Evolutionary conservation across 805 yeast genomes (phyloP).

Genomic region (Yarrowia deformans): DNA sequence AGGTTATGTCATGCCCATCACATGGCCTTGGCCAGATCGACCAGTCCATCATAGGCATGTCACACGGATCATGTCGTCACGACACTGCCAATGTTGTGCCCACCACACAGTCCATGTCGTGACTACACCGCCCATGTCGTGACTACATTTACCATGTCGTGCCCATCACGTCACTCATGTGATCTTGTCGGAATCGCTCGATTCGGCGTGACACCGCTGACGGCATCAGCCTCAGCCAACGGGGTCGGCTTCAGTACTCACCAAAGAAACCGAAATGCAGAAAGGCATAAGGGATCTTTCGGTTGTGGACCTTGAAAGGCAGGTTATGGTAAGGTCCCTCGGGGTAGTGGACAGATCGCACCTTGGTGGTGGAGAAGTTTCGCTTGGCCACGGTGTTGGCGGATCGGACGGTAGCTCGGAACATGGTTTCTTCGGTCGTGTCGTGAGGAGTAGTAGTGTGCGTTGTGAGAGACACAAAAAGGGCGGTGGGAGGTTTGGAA

Average conservation of each 20-base stretch:
- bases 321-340: constrained; percentile 90
- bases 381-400: constrained; percentile 45
- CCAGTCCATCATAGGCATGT: background rate
- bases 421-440: constrained; percentile 21
- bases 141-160: background rate
- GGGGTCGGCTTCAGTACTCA: no score
- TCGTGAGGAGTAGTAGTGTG: background rate
- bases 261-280: constrained; percentile 82
- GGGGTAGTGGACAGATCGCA: constrained; percentile 61
- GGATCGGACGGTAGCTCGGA: constrained; percentile 42
- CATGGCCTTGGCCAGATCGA: background rate
- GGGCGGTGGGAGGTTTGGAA: constrained; percentile 4
- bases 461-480: background rate
- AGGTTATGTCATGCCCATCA: background rate
- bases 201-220: no score
- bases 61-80: background rate
- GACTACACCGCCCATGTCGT: background rate
- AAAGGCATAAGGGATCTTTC: constrained; percentile 86
- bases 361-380: constrained; percentile 50
- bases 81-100: background rate
- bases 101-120: background rate
- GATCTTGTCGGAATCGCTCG: no score
- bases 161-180: no score
- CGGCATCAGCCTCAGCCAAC: no score
- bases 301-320: constrained; percentile 93